A percentile compares a stretch with the other conserved stretches of the same genome.
phyloP scores from a whole-genome alignment of 2,329 filamentous ascomycete genomes.

The Pseudopithomyces chartarum region DNA sequence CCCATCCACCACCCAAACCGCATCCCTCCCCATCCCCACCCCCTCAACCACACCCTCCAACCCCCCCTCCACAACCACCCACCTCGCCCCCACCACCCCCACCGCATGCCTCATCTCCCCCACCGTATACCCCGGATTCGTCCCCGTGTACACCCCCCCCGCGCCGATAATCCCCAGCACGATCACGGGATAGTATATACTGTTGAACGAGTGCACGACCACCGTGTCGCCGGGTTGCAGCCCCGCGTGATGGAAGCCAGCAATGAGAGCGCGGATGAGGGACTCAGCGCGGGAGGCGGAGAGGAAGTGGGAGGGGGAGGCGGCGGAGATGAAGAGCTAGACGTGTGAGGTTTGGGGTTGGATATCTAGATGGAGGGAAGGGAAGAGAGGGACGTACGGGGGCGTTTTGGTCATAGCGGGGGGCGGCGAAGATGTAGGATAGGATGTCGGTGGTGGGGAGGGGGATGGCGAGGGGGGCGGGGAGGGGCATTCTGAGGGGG shows the following conservation, averaged over 20 bases:
- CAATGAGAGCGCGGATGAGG: slow-evolving; percentile 55
- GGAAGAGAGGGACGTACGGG: slow-evolving; percentile 18
- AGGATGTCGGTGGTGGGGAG: slow-evolving; percentile 59
- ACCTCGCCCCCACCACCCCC: no score
- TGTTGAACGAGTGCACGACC: slow-evolving; percentile 61
- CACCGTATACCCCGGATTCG: slow-evolving; percentile 46
- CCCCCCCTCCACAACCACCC: no score
- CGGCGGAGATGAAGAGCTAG: slow-evolving; percentile 59
- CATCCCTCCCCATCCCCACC: no score
- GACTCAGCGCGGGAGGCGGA: slow-evolving; percentile 52
- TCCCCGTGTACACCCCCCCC: slow-evolving; percentile 46
- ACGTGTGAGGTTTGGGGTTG: no score
- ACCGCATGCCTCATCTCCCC: slow-evolving; percentile 44
- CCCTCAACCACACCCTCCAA: no score
- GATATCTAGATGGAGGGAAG: no score
- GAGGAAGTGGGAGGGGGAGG: slow-evolving; percentile 51
- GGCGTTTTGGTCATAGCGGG: slow-evolving; percentile 54
- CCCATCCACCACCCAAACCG: no score
- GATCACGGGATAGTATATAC: slow-evolving; percentile 44
- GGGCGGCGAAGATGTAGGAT: slow-evolving; percentile 60
- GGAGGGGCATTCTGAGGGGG: slow-evolving; percentile 28
- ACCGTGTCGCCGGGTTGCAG: slow-evolving; percentile 57
- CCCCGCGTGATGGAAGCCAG: slow-evolving; percentile 56
- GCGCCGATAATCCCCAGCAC: slow-evolving; percentile 37
- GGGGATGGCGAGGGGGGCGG: slow-evolving; percentile 27